Evolutionary conservation across 2,329 filamentous ascomycete species (phyloP).

Genomic region (Aureobasidium sp.): DNA sequence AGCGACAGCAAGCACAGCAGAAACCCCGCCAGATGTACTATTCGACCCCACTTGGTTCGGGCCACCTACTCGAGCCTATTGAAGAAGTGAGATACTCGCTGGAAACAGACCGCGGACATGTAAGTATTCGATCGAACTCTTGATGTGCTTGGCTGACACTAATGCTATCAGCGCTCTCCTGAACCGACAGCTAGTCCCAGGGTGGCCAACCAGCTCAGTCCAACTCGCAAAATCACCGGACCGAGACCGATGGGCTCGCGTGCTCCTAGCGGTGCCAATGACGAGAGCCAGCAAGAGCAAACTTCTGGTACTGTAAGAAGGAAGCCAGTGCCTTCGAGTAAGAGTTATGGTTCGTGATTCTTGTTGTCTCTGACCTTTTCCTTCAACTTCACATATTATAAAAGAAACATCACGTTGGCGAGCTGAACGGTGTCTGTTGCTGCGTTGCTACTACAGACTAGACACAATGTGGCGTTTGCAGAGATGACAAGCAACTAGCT

Average conservation of each 20-base stretch:
- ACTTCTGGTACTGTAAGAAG: constrained; percentile 20
- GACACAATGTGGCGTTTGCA: not conserved
- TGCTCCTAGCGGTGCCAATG: constrained; percentile 18
- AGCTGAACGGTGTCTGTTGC: not conserved
- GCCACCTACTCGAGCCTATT: constrained; percentile 42
- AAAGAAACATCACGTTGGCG: not conserved
- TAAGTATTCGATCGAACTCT: constrained; percentile 17
- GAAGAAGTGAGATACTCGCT: constrained; percentile 45
- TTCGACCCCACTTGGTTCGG: constrained; percentile 30
- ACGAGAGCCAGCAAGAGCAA: not conserved
- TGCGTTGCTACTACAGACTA: not conserved
- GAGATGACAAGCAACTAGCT: not conserved
- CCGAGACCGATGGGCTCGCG: constrained; percentile 41
- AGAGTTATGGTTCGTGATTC: constrained; percentile 15
- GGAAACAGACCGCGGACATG: constrained; percentile 38
- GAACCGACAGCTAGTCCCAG: constrained; percentile 12
- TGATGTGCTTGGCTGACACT: not conserved
- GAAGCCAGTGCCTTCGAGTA: constrained; percentile 19
- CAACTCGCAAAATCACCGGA: constrained; percentile 39
- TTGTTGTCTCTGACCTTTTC: not conserved
- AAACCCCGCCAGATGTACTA: constrained; percentile 22
- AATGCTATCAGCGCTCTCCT: constrained; percentile 7
- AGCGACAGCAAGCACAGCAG: constrained; percentile 5
- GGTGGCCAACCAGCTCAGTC: not conserved
- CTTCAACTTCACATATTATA: constrained; percentile 4